Evolutionary conservation across 75 land plant genomes (phyloP).

Genomic region (Selaginella moellendorffii): DNA sequence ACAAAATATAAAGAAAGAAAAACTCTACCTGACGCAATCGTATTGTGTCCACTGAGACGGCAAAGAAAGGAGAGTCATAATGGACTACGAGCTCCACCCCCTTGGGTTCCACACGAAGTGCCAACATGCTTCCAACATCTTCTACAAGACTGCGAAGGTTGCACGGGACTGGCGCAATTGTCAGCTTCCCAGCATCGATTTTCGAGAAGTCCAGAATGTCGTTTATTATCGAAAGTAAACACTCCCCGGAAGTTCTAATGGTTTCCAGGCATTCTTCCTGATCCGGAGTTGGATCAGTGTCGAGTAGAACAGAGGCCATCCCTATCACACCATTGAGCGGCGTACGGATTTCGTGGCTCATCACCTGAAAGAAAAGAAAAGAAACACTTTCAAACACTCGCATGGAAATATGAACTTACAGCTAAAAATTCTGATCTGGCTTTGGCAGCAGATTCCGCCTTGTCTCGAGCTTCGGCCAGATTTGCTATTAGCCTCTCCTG

Average conservation of each 20-base stretch:
- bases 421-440: constrained; percentile 11
- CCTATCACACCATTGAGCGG: constrained; percentile 17
- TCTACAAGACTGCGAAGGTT: constrained; percentile 9
- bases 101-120: constrained; percentile 10
- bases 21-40: constrained; percentile 11
- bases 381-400: too few species aligned
- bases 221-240: constrained; percentile 13
- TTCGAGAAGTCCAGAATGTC: constrained; percentile 17
- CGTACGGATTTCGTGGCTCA: constrained; percentile 13
- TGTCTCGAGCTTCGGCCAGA: constrained; percentile 17
- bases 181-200: constrained; percentile 17
- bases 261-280: constrained; percentile 16
- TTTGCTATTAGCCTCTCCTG: constrained; percentile 11
- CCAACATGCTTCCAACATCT: constrained; percentile 15
- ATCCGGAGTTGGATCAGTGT: constrained; percentile 11
- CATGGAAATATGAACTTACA: constrained; percentile 1
- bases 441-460: constrained; percentile 13
- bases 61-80: constrained; percentile 3
- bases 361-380: neutral
- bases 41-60: constrained; percentile 10
- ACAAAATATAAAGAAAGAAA: neutral
- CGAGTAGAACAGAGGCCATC: constrained; percentile 14
- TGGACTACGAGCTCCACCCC: constrained; percentile 17
- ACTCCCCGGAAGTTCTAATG: constrained; percentile 14
- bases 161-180: constrained; percentile 3